Percentiles rank a stretch among this genome's conserved stretches.
Evolutionary conservation across 2,329 filamentous ascomycete genomes (phyloP).

Genomic region (Tolypocladium paradoxum): DNA sequence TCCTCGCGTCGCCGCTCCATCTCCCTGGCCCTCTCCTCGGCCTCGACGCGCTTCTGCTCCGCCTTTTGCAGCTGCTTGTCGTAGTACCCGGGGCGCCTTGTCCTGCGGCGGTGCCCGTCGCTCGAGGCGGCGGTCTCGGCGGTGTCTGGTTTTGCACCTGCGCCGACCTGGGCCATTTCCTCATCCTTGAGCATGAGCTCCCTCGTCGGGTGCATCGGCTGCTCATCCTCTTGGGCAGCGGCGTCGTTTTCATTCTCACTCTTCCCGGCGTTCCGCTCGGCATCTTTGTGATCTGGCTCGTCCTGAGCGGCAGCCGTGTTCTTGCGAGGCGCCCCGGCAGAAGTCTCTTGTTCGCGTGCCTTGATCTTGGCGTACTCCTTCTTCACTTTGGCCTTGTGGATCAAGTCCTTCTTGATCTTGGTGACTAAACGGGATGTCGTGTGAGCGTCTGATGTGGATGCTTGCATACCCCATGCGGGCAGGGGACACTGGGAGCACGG

Average conservation of each 20-base stretch:
- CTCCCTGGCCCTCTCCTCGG: conserved; percentile 31
- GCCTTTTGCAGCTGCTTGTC: conserved; percentile 48
- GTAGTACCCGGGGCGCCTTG: conserved; percentile 45
- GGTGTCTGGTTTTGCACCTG: conserved; percentile 1
- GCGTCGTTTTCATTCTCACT: conserved; percentile 7
- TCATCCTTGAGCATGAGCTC: conserved; percentile 30
- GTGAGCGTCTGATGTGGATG: conserved; percentile 8
- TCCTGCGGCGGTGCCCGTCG: conserved; percentile 24
- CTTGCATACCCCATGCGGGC: neutral
- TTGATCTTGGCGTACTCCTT: conserved; percentile 88
- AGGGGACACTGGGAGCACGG: neutral
- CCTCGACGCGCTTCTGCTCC: conserved; percentile 29
- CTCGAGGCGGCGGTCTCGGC: conserved; percentile 8
- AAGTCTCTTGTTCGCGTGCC: conserved; percentile 28
- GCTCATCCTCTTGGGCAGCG: conserved; percentile 8
- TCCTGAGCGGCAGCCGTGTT: conserved; percentile 2
- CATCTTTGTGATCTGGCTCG: conserved; percentile 3
- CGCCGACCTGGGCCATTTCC: conserved; percentile 21
- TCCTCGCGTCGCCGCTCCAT: conserved; percentile 44
- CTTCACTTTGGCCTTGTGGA: conserved; percentile 86
- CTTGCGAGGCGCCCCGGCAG: conserved; percentile 9
- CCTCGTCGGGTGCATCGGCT: conserved; percentile 24
- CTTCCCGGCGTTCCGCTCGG: conserved; percentile 1
- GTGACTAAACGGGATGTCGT: conserved; percentile 42
- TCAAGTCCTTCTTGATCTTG: conserved; percentile 82